Conservation (phyloP, 192 early-diverging fungal genomes). For the Backusella macrospora region DNA sequence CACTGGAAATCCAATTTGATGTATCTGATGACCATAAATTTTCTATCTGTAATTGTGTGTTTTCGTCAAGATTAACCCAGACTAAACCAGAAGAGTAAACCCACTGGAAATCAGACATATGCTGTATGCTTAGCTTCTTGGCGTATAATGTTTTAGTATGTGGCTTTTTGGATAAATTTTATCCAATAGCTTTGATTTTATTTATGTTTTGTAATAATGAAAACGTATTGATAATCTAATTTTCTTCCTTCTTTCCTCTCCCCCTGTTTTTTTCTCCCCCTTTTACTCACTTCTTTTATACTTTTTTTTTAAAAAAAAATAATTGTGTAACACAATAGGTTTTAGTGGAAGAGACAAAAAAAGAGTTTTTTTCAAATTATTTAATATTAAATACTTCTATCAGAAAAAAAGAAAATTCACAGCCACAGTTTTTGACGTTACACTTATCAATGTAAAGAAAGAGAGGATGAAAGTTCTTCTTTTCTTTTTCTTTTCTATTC, state of each 20-base stretch:
- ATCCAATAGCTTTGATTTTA: constrained; percentile 1
- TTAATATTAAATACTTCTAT: background rate
- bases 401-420: background rate
- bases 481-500: background rate
- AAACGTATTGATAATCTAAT: background rate
- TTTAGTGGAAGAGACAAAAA: background rate
- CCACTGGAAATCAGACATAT: constrained; percentile 12
- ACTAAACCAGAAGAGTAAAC: constrained; percentile 9
- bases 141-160: background rate
- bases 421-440: constrained; percentile 9
- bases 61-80: constrained; percentile 12
- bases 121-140: background rate
- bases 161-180: background rate
- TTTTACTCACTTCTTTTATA: too few species aligned
- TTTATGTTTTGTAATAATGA: background rate
- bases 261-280: too few species aligned
- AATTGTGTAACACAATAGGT: background rate
- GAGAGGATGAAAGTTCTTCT: background rate
- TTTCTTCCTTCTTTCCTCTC: too few species aligned
- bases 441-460: background rate
- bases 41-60: constrained; percentile 6
- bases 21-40: constrained; percentile 1
- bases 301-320: background rate
- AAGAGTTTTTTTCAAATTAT: background rate
- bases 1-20: constrained; percentile 10